Base-by-base conservation (phyloP, 148 eudicot species). In the Tetragonia tetragonoides region DNA sequence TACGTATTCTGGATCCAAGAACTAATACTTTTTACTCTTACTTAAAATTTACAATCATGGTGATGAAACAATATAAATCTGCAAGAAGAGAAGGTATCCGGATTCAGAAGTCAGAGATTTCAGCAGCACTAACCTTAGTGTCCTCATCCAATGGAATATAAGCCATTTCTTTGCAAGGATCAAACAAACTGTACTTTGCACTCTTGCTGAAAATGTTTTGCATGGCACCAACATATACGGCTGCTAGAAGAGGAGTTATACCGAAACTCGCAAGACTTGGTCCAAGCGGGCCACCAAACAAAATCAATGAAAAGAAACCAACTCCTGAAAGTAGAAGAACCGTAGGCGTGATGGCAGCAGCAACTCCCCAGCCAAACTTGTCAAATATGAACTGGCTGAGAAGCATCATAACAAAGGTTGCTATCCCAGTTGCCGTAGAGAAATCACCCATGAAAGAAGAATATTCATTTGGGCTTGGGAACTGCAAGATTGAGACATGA, bases 101-200 rank as follows among this genome's bases (percentile, higher is more conserved):
- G 34, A 44, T 34, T 7, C 23, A 10, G 5, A 39, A 74, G 34
- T 14, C 53, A 65, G 41, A 18, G 15, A 71, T 16, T 53, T 68
- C 37, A 70, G 42, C 46, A 40, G 72, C 40, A 77, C 89, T 70
- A 85, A 93, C 99, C 99, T 96, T 96, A 61, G 99, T 96, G 75
- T 96, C 99, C 81, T 96, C 99, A 41, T 96, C 99, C 87, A 96
- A 83, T 60, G 99, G 99, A 90, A 93, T 96, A 79, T 93, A 96
- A 5, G 99, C 99, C 99, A 96, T 96, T 79, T 96, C 99, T 75
- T 96, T 96, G 93, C 99, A 96, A 54, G 99, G 98, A 80, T 96
- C 99, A 78, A 96, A 96, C 73, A 96, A 87, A 83, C 99, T 96
- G 85, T 96, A 96, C 76, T 96, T 96, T 0, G 99, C 99, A 82